phyloP scores from a whole-genome alignment of 2,329 filamentous ascomycete species.

The Fusarium compactum region DNA sequence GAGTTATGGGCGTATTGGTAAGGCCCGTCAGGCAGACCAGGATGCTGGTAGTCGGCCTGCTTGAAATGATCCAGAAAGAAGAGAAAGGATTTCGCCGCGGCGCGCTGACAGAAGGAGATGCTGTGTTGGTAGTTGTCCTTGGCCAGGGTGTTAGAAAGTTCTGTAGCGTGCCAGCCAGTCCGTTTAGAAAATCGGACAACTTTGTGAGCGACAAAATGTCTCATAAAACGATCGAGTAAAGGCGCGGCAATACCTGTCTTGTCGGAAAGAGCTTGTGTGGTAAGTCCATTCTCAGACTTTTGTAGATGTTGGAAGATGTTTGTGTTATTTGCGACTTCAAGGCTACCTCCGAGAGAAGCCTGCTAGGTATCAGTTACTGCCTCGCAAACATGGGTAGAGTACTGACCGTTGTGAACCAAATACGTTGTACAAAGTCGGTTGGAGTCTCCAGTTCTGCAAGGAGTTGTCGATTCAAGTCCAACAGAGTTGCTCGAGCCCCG shows the following conservation, averaged over 20 bases:
- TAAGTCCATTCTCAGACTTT: conserved; percentile 11
- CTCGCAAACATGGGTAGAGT: too few species aligned
- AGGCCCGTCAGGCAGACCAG: conserved; percentile 7
- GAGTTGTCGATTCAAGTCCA: conserved; percentile 25
- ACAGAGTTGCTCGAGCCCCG: conserved; percentile 23
- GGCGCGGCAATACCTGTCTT: conserved; percentile 13
- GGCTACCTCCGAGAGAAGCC: conserved; percentile 23
- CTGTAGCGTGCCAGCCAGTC: conserved; percentile 24
- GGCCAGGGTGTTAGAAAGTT: conserved; percentile 21
- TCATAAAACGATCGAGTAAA: conserved; percentile 30
- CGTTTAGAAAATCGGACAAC: conserved; percentile 16
- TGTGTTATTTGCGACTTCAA: conserved; percentile 21
- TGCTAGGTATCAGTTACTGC: neutral
- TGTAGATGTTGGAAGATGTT: conserved; percentile 17
- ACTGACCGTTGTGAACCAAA: conserved; percentile 27
- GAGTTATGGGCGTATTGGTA: conserved; percentile 29
- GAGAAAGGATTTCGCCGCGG: conserved; percentile 15
- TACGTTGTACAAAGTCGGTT: conserved; percentile 24
- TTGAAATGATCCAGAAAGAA: conserved; percentile 25
- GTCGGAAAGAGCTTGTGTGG: conserved; percentile 10
- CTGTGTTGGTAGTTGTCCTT: conserved; percentile 26
- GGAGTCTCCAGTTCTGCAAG: conserved; percentile 32
- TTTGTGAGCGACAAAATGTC: conserved; percentile 27
- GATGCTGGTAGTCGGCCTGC: conserved; percentile 17
- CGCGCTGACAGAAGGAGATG: conserved; percentile 24